These are phyloP conservation scores for Backusella mclennaniae DNA, from an alignment of 192 early-diverging fungal species.

Conservation along the genomic window DNA sequence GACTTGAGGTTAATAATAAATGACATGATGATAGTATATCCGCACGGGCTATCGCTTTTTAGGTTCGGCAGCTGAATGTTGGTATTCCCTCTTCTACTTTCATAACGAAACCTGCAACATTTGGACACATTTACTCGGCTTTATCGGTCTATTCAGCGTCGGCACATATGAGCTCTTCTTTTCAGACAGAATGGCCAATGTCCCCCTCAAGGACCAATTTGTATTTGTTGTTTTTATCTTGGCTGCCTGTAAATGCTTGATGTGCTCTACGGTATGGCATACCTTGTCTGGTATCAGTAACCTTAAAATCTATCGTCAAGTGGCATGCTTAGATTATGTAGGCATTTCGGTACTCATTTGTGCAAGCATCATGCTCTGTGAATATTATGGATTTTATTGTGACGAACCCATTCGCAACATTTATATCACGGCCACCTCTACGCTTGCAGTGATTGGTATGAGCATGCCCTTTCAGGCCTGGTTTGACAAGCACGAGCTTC, in stretches of 20 bases:
- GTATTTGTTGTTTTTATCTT: conserved; percentile 59
- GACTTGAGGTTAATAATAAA: neutral
- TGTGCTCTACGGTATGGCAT: conserved; percentile 62
- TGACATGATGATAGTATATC: conserved; percentile 24
- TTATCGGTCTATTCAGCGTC: conserved; percentile 55
- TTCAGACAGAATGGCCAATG: conserved; percentile 15
- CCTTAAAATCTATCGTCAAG: conserved; percentile 43
- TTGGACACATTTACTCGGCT: conserved; percentile 63
- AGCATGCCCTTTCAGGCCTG: conserved; percentile 48
- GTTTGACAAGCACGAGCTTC: conserved; percentile 44
- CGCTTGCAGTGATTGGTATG: conserved; percentile 49
- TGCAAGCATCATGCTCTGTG: conserved; percentile 52
- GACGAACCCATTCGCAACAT: conserved; percentile 38
- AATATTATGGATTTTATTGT: conserved; percentile 65
- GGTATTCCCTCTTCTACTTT: conserved; percentile 58
- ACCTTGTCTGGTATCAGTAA: conserved; percentile 55
- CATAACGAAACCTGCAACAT: conserved; percentile 75
- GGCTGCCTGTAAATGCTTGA: conserved; percentile 57
- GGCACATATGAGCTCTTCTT: conserved; percentile 52
- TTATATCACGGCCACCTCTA: conserved; percentile 48
- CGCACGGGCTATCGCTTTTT: conserved; percentile 54
- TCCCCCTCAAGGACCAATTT: conserved; percentile 41
- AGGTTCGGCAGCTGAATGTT: conserved; percentile 50
- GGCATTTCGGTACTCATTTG: conserved; percentile 62
- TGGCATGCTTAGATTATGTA: conserved; percentile 60